Evolutionary conservation across 495 filamentous ascomycete species (phyloP), one percentile per base, ranked within the genome.

Genomic region (Talaromyces proteolyticus): DNA sequence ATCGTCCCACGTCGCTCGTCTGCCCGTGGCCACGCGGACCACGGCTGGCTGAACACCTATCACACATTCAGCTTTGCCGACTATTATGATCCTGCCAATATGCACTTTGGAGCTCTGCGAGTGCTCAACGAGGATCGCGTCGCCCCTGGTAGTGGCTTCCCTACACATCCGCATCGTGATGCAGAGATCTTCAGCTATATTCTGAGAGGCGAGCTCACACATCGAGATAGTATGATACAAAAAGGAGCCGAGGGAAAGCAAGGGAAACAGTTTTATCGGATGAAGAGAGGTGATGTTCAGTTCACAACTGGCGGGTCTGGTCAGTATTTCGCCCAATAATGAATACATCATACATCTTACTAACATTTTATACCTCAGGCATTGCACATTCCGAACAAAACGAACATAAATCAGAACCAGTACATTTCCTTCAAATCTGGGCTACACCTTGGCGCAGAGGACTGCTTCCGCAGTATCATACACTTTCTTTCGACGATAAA

Each of bases 101-200:
- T 73, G 36, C 69, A 75, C 49, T 91, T 84, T 59, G 88, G 88
- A 14, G 73, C 78, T 21, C 69, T 91, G 37, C 83, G 88, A 47
- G 87, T 91, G 12, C 77, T 91, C 52, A 91, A 91, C 65, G 89
- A 94, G 65, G 88, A 92, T 64, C 82, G 86, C 19, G 87, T 92
- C 23, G 72, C 78, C 36, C 62, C 78, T 17, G 69, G 75, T 42
- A 79, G 75, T 19, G 88, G 87, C 20, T 91, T 91, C 68, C 85
- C 85, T 11, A 89, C 86, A 1, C 89, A 94, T 61, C 80, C 80
- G 20, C 88, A 94, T 69, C 77, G 80, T 56, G 82, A 91, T 60
- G 87, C 86, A 55, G 86, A 91, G 65, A 91, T 92, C 70, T 92
- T 88, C 74, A 81, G 76, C 54, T 92, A 92, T 69, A 84, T 91